Percentiles rank a stretch among this genome's conserved stretches.
These are phyloP conservation scores for Corymbia maculata DNA, from an alignment of 345 rosid species.

Conservation along the genomic window DNA sequence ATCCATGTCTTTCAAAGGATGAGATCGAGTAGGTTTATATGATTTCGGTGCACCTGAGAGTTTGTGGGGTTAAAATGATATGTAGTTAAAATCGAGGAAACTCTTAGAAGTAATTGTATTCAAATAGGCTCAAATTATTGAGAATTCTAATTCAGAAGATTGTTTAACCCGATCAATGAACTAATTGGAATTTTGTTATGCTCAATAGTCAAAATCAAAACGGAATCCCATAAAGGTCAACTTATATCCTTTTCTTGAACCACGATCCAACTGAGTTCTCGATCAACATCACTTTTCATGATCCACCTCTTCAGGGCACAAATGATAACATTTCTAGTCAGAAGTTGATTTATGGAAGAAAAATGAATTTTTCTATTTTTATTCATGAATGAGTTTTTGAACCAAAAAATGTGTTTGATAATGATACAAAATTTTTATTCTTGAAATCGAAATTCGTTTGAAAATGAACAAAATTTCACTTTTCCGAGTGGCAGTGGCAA, in stretches of 20 bases:
- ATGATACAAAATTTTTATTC: no score
- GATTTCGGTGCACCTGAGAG: background rate
- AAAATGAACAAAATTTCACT: no score
- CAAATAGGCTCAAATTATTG: background rate
- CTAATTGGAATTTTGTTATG: background rate
- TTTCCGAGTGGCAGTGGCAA: no score
- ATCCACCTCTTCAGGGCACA: no score
- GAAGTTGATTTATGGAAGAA: no score
- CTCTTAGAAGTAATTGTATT: background rate
- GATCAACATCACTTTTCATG: no score
- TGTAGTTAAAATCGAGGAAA: background rate
- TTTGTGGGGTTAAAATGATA: background rate
- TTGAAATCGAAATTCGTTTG: no score
- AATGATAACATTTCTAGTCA: no score
- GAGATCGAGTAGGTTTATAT: background rate
- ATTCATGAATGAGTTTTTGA: no score
- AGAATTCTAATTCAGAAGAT: background rate
- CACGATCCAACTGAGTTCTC: background rate
- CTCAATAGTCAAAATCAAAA: background rate
- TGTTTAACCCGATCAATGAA: background rate
- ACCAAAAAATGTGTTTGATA: no score
- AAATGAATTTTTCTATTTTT: no score
- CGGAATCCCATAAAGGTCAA: background rate
- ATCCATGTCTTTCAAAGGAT: background rate
- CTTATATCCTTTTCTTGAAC: background rate